Conservation (phyloP, 345 rosid species). For the Cardiospermum halicacabum region DNA sequence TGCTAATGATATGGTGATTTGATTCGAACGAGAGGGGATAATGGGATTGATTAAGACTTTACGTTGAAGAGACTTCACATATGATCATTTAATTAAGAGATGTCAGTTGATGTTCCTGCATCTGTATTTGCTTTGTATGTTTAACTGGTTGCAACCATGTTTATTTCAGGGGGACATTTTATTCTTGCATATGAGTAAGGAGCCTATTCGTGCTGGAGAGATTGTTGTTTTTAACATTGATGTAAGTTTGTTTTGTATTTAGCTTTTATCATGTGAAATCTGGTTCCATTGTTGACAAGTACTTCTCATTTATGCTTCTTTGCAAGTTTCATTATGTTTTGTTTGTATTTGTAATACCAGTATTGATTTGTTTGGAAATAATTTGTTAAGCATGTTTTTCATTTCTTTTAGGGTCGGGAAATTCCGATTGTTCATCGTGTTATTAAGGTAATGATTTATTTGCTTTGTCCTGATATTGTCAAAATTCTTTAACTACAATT, state of each 20-base stretch:
- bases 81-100: background rate
- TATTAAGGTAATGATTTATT: slow-evolving; percentile 70
- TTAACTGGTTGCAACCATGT: slow-evolving; percentile 12
- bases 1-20: background rate
- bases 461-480: too few species aligned
- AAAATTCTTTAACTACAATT: too few species aligned
- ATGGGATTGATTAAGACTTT: background rate
- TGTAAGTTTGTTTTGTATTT: slow-evolving; percentile 39
- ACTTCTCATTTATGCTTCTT: too few species aligned
- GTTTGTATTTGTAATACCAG: background rate
- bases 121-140: background rate
- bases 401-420: slow-evolving; percentile 73
- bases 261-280: background rate
- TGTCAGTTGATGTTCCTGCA: background rate
- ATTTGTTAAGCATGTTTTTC: slow-evolving; percentile 9
- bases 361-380: background rate
- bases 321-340: too few species aligned
- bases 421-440: slow-evolving; percentile 98
- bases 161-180: slow-evolving; percentile 81
- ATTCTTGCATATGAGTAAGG: slow-evolving; percentile 89
- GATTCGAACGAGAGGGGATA: background rate
- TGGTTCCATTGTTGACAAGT: too few species aligned
- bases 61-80: background rate
- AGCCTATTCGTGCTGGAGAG: slow-evolving; percentile 94
- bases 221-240: slow-evolving; percentile 93